Conservation (phyloP, 78 protist genomes). For the Dictyostelium capitatum region DNA sequence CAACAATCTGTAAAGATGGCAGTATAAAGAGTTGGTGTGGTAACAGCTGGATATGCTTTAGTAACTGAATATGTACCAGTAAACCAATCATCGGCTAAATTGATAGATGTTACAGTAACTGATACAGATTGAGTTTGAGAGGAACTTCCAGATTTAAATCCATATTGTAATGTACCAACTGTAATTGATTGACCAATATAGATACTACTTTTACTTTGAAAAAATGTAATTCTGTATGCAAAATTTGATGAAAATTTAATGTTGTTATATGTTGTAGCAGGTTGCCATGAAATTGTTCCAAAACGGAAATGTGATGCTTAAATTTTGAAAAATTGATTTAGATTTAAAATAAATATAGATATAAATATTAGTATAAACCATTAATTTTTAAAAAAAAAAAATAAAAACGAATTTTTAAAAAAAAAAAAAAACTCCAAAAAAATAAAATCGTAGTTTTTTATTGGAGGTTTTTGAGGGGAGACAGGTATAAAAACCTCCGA, state of each 20-base stretch:
- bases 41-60: background rate
- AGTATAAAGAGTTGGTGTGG: background rate
- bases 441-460: no score
- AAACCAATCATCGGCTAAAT: constrained; percentile 14
- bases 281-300: background rate
- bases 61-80: constrained; percentile 1
- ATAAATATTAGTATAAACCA: no score
- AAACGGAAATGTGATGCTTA: constrained; percentile 23
- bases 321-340: background rate
- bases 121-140: background rate
- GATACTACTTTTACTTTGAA: no score
- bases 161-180: background rate
- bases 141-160: no score
- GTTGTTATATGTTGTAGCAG: background rate
- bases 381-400: no score
- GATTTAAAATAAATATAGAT: no score
- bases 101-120: background rate
- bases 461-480: no score
- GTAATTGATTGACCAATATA: background rate
- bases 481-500: no score
- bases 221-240: background rate
- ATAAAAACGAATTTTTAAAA: no score
- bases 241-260: constrained; percentile 3
- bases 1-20: constrained; percentile 14
- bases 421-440: no score